Percentiles rank a stretch among this genome's conserved stretches.
These are phyloP conservation scores for Ustilago vetiveriae DNA, from an alignment of 1,284 basidiomycete genomes.

Conservation along the genomic window DNA sequence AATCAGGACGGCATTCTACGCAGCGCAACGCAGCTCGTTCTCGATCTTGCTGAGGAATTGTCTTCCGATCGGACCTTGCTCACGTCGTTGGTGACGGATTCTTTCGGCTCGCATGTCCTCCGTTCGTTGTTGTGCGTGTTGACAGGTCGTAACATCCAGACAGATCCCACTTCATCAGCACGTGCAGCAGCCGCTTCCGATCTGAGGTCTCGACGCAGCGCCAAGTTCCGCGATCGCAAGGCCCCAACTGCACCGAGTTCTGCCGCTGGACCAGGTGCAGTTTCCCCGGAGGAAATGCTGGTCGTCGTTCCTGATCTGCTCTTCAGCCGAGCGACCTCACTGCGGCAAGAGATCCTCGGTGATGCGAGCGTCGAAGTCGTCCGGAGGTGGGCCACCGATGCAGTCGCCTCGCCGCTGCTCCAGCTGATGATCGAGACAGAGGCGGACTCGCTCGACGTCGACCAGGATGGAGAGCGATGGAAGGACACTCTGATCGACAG, in stretches of 20 bases:
- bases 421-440: conserved; percentile 52
- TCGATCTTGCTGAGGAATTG: conserved; percentile 50
- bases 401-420: conserved; percentile 55
- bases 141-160: conserved; percentile 48
- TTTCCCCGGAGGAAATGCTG: conserved; percentile 10
- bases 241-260: conserved; percentile 20
- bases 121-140: conserved; percentile 57
- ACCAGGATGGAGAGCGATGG: conserved; percentile 7
- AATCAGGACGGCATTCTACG: conserved; percentile 53
- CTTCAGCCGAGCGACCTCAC: conserved; percentile 13
- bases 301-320: conserved; percentile 36
- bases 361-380: conserved; percentile 17
- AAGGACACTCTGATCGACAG: conserved; percentile 43
- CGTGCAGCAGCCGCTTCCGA: conserved; percentile 15
- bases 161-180: conserved; percentile 7
- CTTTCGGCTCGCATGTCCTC: conserved; percentile 59
- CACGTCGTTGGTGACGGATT: conserved; percentile 37
- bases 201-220: conserved; percentile 53
- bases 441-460: conserved; percentile 33
- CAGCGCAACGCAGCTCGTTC: conserved; percentile 44
- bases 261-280: background rate
- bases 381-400: conserved; percentile 42
- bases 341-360: conserved; percentile 20
- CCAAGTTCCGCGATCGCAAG: conserved; percentile 58
- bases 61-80: conserved; percentile 18